Evolutionary conservation across 1,139 yeast species (phyloP).

Genomic region (Diutina pseudorugosa): DNA sequence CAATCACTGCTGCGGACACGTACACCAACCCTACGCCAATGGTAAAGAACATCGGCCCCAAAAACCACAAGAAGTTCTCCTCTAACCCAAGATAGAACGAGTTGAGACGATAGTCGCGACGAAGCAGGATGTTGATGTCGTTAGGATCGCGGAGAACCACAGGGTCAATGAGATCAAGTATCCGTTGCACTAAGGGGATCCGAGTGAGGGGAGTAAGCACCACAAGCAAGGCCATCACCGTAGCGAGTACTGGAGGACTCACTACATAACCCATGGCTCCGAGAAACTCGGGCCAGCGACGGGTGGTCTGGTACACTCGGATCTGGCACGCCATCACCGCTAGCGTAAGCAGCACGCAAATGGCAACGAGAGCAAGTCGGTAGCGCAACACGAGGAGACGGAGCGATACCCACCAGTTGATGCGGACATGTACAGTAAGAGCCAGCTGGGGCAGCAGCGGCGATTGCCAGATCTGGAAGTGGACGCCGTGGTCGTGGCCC

Average conservation of each 20-base stretch:
- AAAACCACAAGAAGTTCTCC: conserved; percentile 40
- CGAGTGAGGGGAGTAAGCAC: background rate
- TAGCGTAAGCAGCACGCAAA: conserved; percentile 39
- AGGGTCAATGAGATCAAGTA: conserved; percentile 40
- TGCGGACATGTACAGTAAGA: conserved; percentile 22
- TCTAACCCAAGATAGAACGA: conserved; percentile 56
- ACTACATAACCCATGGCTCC: conserved; percentile 28
- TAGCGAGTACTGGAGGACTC: conserved; percentile 7
- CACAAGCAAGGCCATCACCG: background rate
- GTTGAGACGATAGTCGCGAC: conserved; percentile 16
- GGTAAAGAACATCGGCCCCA: conserved; percentile 46
- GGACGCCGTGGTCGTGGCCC: conserved; percentile 15
- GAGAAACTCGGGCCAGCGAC: conserved; percentile 39
- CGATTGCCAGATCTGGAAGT: conserved; percentile 32
- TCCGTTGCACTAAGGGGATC: conserved; percentile 9
- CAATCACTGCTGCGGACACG: conserved; percentile 6
- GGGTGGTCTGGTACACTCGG: conserved; percentile 20
- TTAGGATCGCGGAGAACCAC: conserved; percentile 30
- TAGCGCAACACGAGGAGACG: conserved; percentile 49
- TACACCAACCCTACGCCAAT: conserved; percentile 24
- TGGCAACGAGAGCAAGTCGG: conserved; percentile 48
- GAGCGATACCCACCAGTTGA: conserved; percentile 34
- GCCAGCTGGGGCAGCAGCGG: conserved; percentile 8
- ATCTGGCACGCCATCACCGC: conserved; percentile 37
- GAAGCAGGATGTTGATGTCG: conserved; percentile 18